A percentile compares a stretch with the other conserved stretches of the same genome.
phyloP scores from a whole-genome alignment of 257 asterid species.

The Nicotiana tomentosiformis region DNA sequence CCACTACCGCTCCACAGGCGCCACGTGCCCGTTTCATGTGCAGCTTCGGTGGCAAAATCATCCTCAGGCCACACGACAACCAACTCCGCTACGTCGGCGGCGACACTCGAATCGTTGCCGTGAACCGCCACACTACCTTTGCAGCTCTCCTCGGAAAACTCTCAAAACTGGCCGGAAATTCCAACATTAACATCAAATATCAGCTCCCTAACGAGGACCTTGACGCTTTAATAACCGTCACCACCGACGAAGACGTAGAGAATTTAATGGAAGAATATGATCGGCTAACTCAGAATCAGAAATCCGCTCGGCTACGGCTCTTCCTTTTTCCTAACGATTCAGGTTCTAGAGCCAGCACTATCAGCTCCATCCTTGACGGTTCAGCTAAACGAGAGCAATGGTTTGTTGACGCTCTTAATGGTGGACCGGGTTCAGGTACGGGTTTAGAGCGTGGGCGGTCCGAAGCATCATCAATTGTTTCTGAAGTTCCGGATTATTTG shows the following conservation, averaged over 20 bases:
- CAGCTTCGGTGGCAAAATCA: constrained; percentile 57
- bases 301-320: constrained; percentile 65
- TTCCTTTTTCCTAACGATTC: constrained; percentile 52
- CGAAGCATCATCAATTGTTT: constrained; percentile 77
- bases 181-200: constrained; percentile 59
- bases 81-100: constrained; percentile 66
- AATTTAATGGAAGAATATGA: constrained; percentile 95
- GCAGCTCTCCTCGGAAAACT: constrained; percentile 51
- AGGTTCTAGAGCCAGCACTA: constrained; percentile 50
- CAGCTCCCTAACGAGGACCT: constrained; percentile 94
- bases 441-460: constrained; percentile 77
- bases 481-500: constrained; percentile 83
- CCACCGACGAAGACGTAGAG: constrained; percentile 77
- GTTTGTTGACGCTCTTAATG: constrained; percentile 85
- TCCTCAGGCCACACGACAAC: constrained; percentile 60
- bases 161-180: constrained; percentile 56
- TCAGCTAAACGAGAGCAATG: constrained; percentile 80
- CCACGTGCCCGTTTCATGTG: constrained; percentile 80
- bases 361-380: constrained; percentile 82
- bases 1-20: constrained; percentile 1
- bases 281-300: constrained; percentile 52
- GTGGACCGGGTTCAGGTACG: constrained; percentile 40
- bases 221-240: constrained; percentile 74
- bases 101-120: constrained; percentile 61
- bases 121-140: constrained; percentile 64